Evolutionary conservation across 73 alveolate species (phyloP), one percentile per base, ranked within the genome.

Genomic region (Paramecium sexaurelia): DNA sequence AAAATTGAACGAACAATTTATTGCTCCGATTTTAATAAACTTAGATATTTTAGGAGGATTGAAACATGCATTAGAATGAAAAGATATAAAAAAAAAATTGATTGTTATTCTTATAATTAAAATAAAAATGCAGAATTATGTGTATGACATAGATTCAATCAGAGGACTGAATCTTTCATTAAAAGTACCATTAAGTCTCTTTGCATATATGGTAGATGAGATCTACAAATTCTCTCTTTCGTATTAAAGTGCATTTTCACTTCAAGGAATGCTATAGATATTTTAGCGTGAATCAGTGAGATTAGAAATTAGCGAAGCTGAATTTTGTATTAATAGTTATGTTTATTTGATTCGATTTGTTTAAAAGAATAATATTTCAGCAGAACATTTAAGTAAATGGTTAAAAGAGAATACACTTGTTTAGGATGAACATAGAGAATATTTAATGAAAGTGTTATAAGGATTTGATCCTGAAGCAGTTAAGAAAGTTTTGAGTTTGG

Each of bases 71-170:
- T 26, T 29, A 8, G 83, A 61, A 29, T 61, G 83, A 51, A 51
- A 17, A 51, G 15, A 29, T 51, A 51, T 51, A 51, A 51, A 51
- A 51, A 51, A 17, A 15, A 51, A 51, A n/a, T 1, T 51, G 32
- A 51, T 10, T 51, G 13, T 20, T 51, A 17, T n/a, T 51, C 33
- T 26, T 61, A 32, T 22, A 29, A 32, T 26, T 35, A 33, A 33
- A 39, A 73, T 73, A 15, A 36, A 33, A 73, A 78, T 78, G 90
- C 22, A 78, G 43, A 78, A 78, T 78, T 78, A 78, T 40, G 90
- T 78, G 5, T 78, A 78, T 78, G 90, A 78, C 73, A 78, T 78
- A 36, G 90, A 78, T 78, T 78, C 90, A 8, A 78, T 78, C 0
- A 78, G 90, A 11, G 90, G 90, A 22, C 45, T 78, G n/a, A 78